Evolutionary conservation across 495 filamentous ascomycete species (phyloP), one percentile per base, ranked within the genome.

Genomic region (Penicillium verhagenii): DNA sequence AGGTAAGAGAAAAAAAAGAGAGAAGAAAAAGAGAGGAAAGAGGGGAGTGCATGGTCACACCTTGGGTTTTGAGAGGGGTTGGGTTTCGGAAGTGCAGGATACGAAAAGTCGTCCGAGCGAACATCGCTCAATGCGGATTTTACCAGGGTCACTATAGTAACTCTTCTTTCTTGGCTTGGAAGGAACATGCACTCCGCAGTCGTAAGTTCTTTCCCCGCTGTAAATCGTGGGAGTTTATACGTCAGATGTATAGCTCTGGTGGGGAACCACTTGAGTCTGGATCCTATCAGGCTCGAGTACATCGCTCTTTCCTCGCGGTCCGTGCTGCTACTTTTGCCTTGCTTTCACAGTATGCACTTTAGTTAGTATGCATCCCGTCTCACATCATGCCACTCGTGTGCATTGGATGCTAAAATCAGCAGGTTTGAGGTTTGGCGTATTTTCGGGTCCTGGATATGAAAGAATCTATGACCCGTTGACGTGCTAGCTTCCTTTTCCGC

Each of bases 21-120:
- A 55, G 48, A 39, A 54, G 42, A 60, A 46, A 31, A 53, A 43
- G 23, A 54, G 28, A 52, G n/a, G 29, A 54, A 61, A 52, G 57
- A 53, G 52, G 59, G 64, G 54, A 53, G 44, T 52, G 26, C 28
- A 54, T 26, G 49, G 47, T 50, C 6, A 52, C 49, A 40, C 33
- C 23, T 14, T 21, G 47, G 23, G 47, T 43, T 43, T 50, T 51
- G 42, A 47, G 56, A 52, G 44, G 44, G 47, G 47, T 48, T 42
- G 44, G 47, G 47, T 48, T 42, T 47, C 29, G 38, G 28, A 31
- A 44, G 38, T 52, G 49, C 49, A 52, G 49, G 23, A 42, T 14
- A 43, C 20, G 54, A 42, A 45, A 56, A 44, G 45, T 28, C 37
- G 35, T 28, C 49, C 49, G 35, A 53, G 23, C 47, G 43, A 44